Evolutionary conservation across 2,329 filamentous ascomycete genomes (phyloP).

Genomic region (Myriangium duriaei): DNA sequence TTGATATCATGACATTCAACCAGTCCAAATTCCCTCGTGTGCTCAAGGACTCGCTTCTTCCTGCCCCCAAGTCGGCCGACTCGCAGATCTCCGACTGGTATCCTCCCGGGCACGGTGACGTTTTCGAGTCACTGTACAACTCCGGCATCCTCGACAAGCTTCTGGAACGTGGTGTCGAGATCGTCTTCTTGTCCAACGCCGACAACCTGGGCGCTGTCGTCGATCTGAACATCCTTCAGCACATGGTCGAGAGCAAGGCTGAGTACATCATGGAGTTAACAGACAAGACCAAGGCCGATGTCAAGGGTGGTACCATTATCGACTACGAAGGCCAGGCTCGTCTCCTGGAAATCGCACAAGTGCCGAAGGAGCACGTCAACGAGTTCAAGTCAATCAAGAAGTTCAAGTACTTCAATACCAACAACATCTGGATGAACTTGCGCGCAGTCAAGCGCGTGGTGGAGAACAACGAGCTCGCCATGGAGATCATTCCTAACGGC

Average conservation of each 20-base stretch:
- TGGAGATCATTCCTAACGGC: slow-evolving; percentile 99
- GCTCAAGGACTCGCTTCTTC: slow-evolving; percentile 93
- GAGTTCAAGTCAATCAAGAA: slow-evolving; percentile 99
- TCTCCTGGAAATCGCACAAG: slow-evolving; percentile 95
- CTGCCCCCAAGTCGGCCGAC: slow-evolving; percentile 78
- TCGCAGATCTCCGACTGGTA: slow-evolving; percentile 96
- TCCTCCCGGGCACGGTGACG: slow-evolving; percentile 96
- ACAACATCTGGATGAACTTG: slow-evolving; percentile 99
- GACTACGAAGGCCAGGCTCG: slow-evolving; percentile 96
- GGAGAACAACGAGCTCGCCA: slow-evolving; percentile 93
- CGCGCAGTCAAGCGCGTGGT: slow-evolving; percentile 97
- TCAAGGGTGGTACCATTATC: slow-evolving; percentile 99
- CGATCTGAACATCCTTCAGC: slow-evolving; percentile 93
- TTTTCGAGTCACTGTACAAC: slow-evolving; percentile 99
- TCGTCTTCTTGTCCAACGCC: slow-evolving; percentile 97
- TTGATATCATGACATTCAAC: slow-evolving; percentile 99
- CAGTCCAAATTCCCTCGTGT: slow-evolving; percentile 97
- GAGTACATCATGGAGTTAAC: slow-evolving; percentile 99
- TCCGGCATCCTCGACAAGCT: slow-evolving; percentile 96
- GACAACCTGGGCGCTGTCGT: slow-evolving; percentile 98
- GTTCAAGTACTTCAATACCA: slow-evolving; percentile 99
- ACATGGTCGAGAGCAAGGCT: slow-evolving; percentile 94
- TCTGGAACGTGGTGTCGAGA: slow-evolving; percentile 86
- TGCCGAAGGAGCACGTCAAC: slow-evolving; percentile 98
- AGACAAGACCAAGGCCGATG: slow-evolving; percentile 99